These are phyloP conservation scores for Wallacemonas sp. DNA, from an alignment of 208 protist species.

Conservation along the genomic window DNA sequence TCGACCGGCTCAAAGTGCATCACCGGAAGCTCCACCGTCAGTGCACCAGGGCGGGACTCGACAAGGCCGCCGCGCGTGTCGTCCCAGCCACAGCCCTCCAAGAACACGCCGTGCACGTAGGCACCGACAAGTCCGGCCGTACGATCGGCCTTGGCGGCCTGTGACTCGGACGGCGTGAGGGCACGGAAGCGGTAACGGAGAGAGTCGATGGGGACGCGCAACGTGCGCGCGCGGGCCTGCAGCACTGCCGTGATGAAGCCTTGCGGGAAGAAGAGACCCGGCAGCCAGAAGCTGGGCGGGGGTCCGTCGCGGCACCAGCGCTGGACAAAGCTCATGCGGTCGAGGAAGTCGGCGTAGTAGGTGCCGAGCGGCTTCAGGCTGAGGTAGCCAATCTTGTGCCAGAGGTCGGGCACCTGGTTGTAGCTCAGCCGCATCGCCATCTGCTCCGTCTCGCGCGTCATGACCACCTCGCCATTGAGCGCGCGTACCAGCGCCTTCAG, in stretches of 20 bases:
- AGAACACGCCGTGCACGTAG: slow-evolving; percentile 91
- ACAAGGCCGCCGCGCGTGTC: slow-evolving; percentile 43
- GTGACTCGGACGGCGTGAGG: slow-evolving; percentile 29
- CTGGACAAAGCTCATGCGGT: slow-evolving; percentile 89
- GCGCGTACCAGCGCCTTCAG: slow-evolving; percentile 74
- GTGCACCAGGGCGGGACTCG: slow-evolving; percentile 79
- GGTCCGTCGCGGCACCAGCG: slow-evolving; percentile 89
- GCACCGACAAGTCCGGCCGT: slow-evolving; percentile 57
- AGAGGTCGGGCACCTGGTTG: slow-evolving; percentile 92
- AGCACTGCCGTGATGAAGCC: slow-evolving; percentile 91
- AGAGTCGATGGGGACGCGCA: slow-evolving; percentile 88
- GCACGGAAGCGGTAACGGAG: slow-evolving; percentile 75
- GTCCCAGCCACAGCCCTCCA: slow-evolving; percentile 90
- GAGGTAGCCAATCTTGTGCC: slow-evolving; percentile 91
- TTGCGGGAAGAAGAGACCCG: slow-evolving; percentile 98
- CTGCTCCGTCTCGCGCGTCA: slow-evolving; percentile 72
- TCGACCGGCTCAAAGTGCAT: slow-evolving; percentile 87
- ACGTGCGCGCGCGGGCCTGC: slow-evolving; percentile 84
- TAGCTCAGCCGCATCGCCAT: slow-evolving; percentile 78
- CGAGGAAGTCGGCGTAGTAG: slow-evolving; percentile 93
- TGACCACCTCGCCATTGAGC: slow-evolving; percentile 89
- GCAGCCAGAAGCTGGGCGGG: slow-evolving; percentile 94
- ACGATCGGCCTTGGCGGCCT: slow-evolving; percentile 20
- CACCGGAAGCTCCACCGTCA: slow-evolving; percentile 82
- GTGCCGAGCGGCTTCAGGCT: slow-evolving; percentile 94